Evolutionary conservation across 495 filamentous ascomycete species (phyloP).

Genomic region (Penicillium arizonense): DNA sequence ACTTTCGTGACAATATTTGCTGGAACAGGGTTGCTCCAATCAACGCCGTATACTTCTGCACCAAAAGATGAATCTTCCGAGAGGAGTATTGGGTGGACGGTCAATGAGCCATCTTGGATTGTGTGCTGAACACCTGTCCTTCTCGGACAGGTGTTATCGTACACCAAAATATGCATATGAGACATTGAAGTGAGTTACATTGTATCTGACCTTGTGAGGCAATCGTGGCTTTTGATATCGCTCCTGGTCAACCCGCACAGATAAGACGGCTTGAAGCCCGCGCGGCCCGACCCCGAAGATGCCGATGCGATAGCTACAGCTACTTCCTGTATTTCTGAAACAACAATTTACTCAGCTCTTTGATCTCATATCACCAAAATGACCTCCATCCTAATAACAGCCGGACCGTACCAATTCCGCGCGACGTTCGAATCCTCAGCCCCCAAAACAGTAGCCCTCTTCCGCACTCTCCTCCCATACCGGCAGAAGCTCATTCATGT

Average conservation of each 20-base stretch:
- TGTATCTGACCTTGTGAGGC: background rate
- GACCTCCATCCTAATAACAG: slow-evolving; percentile 17
- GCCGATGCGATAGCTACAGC: background rate
- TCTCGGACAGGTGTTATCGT: slow-evolving; percentile 14
- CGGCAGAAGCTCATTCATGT: slow-evolving; percentile 27
- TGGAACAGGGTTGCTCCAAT: slow-evolving; percentile 14
- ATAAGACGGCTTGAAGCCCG: slow-evolving; percentile 9
- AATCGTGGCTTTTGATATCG: background rate
- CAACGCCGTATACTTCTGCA: slow-evolving; percentile 15
- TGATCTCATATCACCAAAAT: background rate
- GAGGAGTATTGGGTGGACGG: slow-evolving; percentile 10
- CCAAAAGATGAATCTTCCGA: slow-evolving; percentile 9
- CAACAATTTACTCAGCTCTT: background rate
- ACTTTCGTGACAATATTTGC: slow-evolving; percentile 12
- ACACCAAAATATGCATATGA: slow-evolving; percentile 13
- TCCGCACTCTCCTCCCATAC: slow-evolving; percentile 23
- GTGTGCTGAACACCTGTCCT: background rate
- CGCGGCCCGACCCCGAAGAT: slow-evolving; percentile 16
- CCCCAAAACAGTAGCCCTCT: slow-evolving; percentile 22
- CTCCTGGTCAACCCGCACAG: background rate
- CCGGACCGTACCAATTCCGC: slow-evolving; percentile 20
- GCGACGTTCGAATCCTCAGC: slow-evolving; percentile 19
- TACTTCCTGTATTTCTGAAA: too few relatives aligned
- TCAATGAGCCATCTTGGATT: slow-evolving; percentile 10
- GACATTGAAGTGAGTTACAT: background rate